A percentile compares a stretch with the other conserved stretches of the same genome.
These are phyloP conservation scores for Tolypocladium endophyticum DNA, from an alignment of 2,329 filamentous ascomycete genomes.

Conservation along the genomic window DNA sequence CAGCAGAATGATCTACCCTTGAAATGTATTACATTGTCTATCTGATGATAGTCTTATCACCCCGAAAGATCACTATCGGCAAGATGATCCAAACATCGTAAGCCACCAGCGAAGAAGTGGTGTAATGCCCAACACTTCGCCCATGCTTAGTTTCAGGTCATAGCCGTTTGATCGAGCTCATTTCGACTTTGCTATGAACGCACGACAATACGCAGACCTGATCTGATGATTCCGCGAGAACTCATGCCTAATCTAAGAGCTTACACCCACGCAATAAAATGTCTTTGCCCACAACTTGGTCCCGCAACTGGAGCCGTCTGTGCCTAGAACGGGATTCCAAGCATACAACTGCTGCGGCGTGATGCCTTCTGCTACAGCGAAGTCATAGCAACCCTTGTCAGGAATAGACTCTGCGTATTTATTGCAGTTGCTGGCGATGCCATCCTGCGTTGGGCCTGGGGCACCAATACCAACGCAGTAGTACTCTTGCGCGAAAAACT, in stretches of 20 bases:
- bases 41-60: background rate
- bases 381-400: background rate
- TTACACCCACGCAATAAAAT: background rate
- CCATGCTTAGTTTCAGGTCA: background rate
- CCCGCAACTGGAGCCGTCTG: background rate
- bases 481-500: background rate
- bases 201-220: background rate
- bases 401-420: background rate
- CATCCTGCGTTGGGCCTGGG: background rate
- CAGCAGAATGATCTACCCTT: slow-evolving; percentile 3
- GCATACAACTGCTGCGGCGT: background rate
- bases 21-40: background rate
- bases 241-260: background rate
- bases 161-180: background rate
- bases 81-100: background rate
- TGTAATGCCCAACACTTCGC: background rate
- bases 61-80: background rate
- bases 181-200: background rate
- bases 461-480: background rate
- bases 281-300: background rate
- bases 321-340: background rate
- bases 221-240: background rate
- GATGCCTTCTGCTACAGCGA: background rate
- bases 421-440: background rate
- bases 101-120: background rate